Base-by-base conservation (phyloP, 2,329 filamentous ascomycete genomes). In the Xylariaceae sp. region DNA sequence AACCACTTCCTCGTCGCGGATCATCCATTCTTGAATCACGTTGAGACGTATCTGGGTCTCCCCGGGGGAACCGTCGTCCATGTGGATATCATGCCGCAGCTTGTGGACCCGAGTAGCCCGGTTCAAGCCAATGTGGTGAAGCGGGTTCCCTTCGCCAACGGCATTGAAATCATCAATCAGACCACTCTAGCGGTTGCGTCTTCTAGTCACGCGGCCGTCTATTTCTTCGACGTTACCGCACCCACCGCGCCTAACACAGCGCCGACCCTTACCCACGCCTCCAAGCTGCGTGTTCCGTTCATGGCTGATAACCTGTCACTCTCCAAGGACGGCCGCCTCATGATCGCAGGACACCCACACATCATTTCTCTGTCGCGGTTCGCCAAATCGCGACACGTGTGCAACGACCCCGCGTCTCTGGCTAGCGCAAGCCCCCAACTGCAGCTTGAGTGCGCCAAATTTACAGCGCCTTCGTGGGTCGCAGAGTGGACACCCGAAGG, bases 311-410 rank as follows among this genome's bases (percentile, higher is more conserved):
- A 72, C 33, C 53, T 72, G 9, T 62, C 63, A 0, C 36, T 57
- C 3, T 54, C 59, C 38, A 17, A 50, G 26, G 29, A 59, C 39
- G 54, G 51, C 28, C 28, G 58, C 38, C 58, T 72, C 15, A 44
- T 68, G 9, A 60, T 67, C 15, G 63, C 68, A 0, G 68, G 68
- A 0, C 68, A 72, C 22, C 62, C 66, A 2, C 59, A 69, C 34
- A 37, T 61, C 1, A 58, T 60, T 0, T 54, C 56, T 2, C 47
- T 68, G 9, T 44, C 30, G 2, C 57, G 56, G 31, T 69, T 63
- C 34, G 48, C 61, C 1, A 22, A 46, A 4, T 55, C 57, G 7
- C 60, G 67, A 0, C 53, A 60, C 22, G 42, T 64, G 3, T 71
- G 68, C 53, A 60, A 65, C 31, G 36, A 34, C 4, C 41, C 41